Base-by-base conservation (phyloP, 257 asterid species). In the Marsdenia floribunda region DNA sequence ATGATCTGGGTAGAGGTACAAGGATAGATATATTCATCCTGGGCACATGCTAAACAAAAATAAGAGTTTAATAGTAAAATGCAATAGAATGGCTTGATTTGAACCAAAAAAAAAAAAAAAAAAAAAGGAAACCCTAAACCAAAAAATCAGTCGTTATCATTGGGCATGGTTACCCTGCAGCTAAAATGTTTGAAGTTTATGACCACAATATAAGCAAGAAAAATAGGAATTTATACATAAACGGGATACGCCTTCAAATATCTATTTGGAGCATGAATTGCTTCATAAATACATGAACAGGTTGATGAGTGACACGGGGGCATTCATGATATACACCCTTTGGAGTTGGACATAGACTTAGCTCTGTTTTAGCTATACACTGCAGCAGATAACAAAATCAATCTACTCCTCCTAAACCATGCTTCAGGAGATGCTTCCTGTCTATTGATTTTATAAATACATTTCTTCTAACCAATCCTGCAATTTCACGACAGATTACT, bases 381-480 rank as follows among this genome's bases (percentile, higher is more conserved):
- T 1, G 4, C 71, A 18, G 11, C 38, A 58, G 19, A 46, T 76
- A 6, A 58, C 21, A 46, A 46, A 68, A 58, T 40, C 58, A 37
- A 58, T 46, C 59, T 46, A 26, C n/a, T n/a, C n/a, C 54, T 72
- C 24, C 58, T 69, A 49, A 68, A 69, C 9, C 37, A 49, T 35
- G 57, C 57, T n/a, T 95, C 38, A 95, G 72, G 73, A 95, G 86
- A 86, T 95, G 99, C 72, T 88, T 92, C 75, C 82, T 80, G 86
- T 95, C 99, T 24, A 95, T 88, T 74, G 92, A 88, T 81, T 95
- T 95, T 60, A 90, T 84, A 68, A 86, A 95, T 46, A 92, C 99
- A 95, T 95, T 80, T 95, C 98, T 88, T 88, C 96, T 57, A 95
- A 88, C 99, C 99, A 95, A 72, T 91, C 99, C 99, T 95, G 91